Conservation (phyloP, 2,329 filamentous ascomycete species). For the Aspergillus quadricinctus region DNA sequence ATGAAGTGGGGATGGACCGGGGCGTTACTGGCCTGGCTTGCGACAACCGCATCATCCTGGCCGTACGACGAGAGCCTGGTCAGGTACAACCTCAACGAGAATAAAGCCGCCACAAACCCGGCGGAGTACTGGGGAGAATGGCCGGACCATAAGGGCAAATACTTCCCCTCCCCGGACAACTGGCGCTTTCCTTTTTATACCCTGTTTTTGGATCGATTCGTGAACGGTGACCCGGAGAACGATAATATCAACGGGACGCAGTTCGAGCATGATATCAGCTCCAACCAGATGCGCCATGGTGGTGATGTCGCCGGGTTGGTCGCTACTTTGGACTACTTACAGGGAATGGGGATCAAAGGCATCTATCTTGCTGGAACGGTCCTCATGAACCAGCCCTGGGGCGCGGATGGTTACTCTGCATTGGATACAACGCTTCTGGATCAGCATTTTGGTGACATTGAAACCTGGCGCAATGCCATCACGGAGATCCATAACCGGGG, state of each 20-base stretch:
- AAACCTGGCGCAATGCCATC: slow-evolving; percentile 54
- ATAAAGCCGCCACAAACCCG: slow-evolving; percentile 50
- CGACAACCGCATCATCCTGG: slow-evolving; percentile 21
- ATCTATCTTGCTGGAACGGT: slow-evolving; percentile 59
- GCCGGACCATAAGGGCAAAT: slow-evolving; percentile 44
- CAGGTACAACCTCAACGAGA: slow-evolving; percentile 58
- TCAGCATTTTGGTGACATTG: slow-evolving; percentile 56
- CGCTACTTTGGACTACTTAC: slow-evolving; percentile 60
- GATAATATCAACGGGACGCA: slow-evolving; percentile 58
- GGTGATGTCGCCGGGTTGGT: slow-evolving; percentile 55
- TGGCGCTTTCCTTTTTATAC: slow-evolving; percentile 64
- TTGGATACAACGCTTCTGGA: slow-evolving; percentile 60
- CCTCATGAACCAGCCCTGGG: slow-evolving; percentile 62
- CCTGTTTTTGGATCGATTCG: slow-evolving; percentile 58
- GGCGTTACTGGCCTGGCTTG: slow-evolving; percentile 22
- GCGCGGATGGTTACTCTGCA: slow-evolving; percentile 55
- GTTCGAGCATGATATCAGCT: slow-evolving; percentile 57
- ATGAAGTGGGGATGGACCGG: slow-evolving; percentile 25
- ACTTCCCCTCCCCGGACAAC: slow-evolving; percentile 53
- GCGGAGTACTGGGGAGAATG: slow-evolving; percentile 56
- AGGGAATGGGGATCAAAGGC: slow-evolving; percentile 59
- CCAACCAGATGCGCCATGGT: slow-evolving; percentile 59
- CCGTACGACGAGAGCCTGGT: slow-evolving; percentile 47
- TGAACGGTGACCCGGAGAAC: slow-evolving; percentile 60
- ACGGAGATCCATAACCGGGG: slow-evolving; percentile 54